Base-by-base conservation (phyloP, 2,329 filamentous ascomycete genomes). In the Sporothrix humicola region DNA sequence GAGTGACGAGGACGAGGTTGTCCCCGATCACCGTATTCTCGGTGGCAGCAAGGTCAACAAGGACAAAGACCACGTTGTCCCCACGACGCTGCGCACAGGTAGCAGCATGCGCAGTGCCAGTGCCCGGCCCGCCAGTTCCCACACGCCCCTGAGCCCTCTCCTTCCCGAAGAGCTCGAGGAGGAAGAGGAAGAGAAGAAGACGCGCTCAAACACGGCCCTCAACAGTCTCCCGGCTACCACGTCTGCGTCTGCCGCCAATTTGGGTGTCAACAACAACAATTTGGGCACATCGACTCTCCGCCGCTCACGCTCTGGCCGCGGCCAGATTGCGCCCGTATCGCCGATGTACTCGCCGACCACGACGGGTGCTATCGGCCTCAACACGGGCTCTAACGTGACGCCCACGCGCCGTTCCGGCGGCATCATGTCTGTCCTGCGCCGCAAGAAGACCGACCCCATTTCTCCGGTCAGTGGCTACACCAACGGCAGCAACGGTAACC, bases 51-150 rank as follows among this genome's bases (percentile, higher is more conserved):
- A 78, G 93, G 46, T 12, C 6, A 26, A 26, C 52, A 91, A 0
- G 93, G 91, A 78, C 91, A 93, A 72, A 91, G 92, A 65, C 85
- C 87, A 20, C 84, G 48, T 85, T 15, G 79, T 83, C 63, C 79
- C 77, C 72, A 81, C 76, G 76, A 80, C 77, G 71, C 79, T 80
- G 77, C 82, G 79, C 46, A 73, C 79, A 44, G 69, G 81, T 65
- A 74, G 76, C 8, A 75, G 46, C 31, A 42, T 74, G 23, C 46
- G 69, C 52, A 73, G 58, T 59, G 8, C 63, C n/a, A 52, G 68
- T 3, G 56, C 58, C 0, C 31, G 73, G 15, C 71, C 68, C 8
- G 70, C 61, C 9, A 26, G 73, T 50, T 65, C 69, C 0, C 31
- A 71, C 2, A 50, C 48, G 20, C 59, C 65, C 56, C 56, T 48